Base-by-base conservation (phyloP, 345 rosid species). In the Lagerstroemia speciosa region DNA sequence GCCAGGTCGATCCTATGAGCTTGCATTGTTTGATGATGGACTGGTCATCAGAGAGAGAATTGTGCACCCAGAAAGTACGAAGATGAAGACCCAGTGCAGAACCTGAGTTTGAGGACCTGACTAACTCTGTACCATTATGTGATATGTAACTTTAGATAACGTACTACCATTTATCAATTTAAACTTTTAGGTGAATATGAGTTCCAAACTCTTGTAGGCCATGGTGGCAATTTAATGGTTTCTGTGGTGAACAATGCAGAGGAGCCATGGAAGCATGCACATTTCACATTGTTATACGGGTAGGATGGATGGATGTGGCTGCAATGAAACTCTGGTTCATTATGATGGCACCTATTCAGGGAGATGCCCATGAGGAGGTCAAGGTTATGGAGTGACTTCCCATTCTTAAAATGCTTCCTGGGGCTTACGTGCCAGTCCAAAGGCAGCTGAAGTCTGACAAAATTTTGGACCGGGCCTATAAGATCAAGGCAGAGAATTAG, bases 241-340 rank as follows among this genome's bases (percentile, higher is more conserved):
- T 93, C 98, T 3, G 91, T 81, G 52, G 86, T 87, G 78, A 87
- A 82, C 85, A 90, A 93, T 15, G 87, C 98, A 0, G 81, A 86
- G 62, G 94, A 92, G 71, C 89, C 93, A 0, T 83, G 83, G 86
- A 89, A 80, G 75, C 93, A 87, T 76, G 98, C n/a, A n/a, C 89
- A 20, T 92, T 92, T 48, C 98, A 92, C 72, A 82, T 92, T 31
- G 94, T 92, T n/a, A n/a, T 48, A 88, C 94, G 0, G 88, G 90
- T 75, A 77, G n/a, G n/a, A n/a, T n/a, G 86, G 62, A 90, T 86
- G 96, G 84, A 83, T 79, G 74, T 90, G 27, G 97, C 95, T 41
- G 97, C 97, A 0, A 87, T 90, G 97, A 90, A 90, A 83, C 97
- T 88, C 10, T 93, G 98, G 98, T 93, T 90, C 74, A 83, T 76